Evolutionary conservation across 805 yeast genomes (phyloP).

Genomic region (Saccharomycopsis lassenensis): DNA sequence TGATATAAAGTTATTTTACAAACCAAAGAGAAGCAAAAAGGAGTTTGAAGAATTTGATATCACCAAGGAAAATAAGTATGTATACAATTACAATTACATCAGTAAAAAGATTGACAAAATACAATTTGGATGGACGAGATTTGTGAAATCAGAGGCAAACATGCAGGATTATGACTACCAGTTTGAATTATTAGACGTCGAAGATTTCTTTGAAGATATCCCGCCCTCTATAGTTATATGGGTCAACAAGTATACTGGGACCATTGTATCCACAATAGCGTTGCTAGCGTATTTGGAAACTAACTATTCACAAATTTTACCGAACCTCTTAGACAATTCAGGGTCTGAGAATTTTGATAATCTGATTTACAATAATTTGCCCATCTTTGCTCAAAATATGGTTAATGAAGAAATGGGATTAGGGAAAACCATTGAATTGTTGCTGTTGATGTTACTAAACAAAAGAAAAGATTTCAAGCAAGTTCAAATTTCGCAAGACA

Average conservation of each 20-base stretch:
- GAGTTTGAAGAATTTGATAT: not conserved
- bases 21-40: constrained; percentile 1
- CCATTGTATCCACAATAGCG: constrained; percentile 28
- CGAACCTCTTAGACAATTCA: not conserved
- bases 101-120: constrained; percentile 24
- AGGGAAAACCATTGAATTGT: constrained; percentile 85
- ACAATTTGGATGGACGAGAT: constrained; percentile 43
- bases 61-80: constrained; percentile 22
- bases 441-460: constrained; percentile 54
- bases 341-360: not conserved
- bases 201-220: constrained; percentile 14
- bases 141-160: constrained; percentile 12
- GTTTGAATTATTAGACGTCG: not conserved
- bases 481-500: not conserved
- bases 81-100: constrained; percentile 22
- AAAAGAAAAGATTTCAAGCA: constrained; percentile 28
- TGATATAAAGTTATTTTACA: constrained; percentile 11
- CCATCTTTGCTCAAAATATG: constrained; percentile 49
- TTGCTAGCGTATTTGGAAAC: constrained; percentile 23
- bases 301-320: constrained; percentile 10
- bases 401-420: constrained; percentile 96
- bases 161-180: not conserved
- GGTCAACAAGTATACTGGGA: constrained; percentile 42
- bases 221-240: constrained; percentile 23
- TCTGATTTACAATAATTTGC: no score